Evolutionary conservation across 202 grass and related monocot species (phyloP), one percentile per base, ranked within the genome.

Genomic region (Dendrocalamus latiflorus): DNA sequence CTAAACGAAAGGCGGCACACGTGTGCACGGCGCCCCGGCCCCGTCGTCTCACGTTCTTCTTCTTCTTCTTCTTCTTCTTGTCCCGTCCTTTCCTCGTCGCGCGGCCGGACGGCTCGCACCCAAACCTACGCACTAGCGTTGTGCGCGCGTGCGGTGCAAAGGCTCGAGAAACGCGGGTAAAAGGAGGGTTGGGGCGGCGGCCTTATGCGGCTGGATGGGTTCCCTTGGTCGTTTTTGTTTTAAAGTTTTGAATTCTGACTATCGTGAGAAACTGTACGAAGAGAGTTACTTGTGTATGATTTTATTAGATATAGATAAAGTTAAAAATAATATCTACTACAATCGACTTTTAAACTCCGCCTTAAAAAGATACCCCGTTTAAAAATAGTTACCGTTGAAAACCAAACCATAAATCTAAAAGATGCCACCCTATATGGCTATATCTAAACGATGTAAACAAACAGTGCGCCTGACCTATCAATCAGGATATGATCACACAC

Each of bases 1-100:
- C 69, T 30, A 15, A 25, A 30, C 66, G 17, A 58, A 59, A 73
- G 61, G 44, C 17, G 15, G 13, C 56, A 50, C 86, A 88, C 86
- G 86, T 79, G 81, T 41, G 49, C 86, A 65, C 76, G 37, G 64
- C 71, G 47, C n/a, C 56, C 1, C 5, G 25, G 24, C 12, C 20
- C 20, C 11, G 22, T 17, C 16, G 9, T 74, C 18, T 18, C 14
- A 15, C 38, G 1, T 3, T 41, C 50, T 8, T 30, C 77, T 6
- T 11, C 6, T 3, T 41, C 50, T 8, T 51, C 77, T n/a, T n/a
- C n/a, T 6, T 11, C 30, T 34, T 79, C 66, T 24, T 1, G 59
- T 57, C 33, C 34, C 67, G 66, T 38, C 56, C 4, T 20, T 48
- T 42, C 49, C 62, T 39, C 28, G 67, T 28, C 66, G 79, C 65